Conservation (phyloP, 495 filamentous ascomycete species). For the Elasticomyces elasticus region DNA sequence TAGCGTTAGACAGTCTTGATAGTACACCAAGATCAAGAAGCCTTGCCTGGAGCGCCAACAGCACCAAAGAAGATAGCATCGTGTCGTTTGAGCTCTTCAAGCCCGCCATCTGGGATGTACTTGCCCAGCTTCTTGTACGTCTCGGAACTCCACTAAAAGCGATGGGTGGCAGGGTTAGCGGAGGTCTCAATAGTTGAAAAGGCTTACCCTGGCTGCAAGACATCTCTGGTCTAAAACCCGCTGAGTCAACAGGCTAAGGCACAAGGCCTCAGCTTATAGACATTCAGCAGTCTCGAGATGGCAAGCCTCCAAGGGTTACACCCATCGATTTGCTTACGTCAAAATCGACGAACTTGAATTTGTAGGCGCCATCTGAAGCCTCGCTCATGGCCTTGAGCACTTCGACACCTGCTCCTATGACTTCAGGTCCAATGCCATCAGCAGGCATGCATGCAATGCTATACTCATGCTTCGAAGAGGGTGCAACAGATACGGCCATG, state of each 20-base stretch:
- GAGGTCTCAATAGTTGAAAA: too few relatives aligned
- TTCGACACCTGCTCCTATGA: constrained; percentile 30
- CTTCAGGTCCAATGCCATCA: constrained; percentile 35
- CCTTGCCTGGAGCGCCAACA: constrained; percentile 29
- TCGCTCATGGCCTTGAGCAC: constrained; percentile 29
- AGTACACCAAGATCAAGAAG: not conserved
- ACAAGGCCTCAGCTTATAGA: too few relatives aligned
- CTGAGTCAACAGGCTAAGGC: too few relatives aligned
- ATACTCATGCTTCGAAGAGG: constrained; percentile 10
- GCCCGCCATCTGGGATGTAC: constrained; percentile 32
- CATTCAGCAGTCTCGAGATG: too few relatives aligned
- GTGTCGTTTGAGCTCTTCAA: constrained; percentile 30
- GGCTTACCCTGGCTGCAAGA: too few relatives aligned
- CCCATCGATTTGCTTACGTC: too few relatives aligned
- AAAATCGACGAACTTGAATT: constrained; percentile 29
- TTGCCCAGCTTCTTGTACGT: constrained; percentile 28
- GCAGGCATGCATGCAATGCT: constrained; percentile 32
- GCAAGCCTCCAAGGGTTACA: too few relatives aligned
- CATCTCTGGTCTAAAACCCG: too few relatives aligned
- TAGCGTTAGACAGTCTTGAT: not conserved
- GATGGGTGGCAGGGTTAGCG: too few relatives aligned
- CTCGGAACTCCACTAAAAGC: constrained; percentile 32
- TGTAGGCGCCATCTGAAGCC: constrained; percentile 21
- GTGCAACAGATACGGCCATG: constrained; percentile 1
- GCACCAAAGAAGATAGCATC: constrained; percentile 36